phyloP scores from a whole-genome alignment of 78 protist genomes.

The Dictyostelium brefeldianum region DNA sequence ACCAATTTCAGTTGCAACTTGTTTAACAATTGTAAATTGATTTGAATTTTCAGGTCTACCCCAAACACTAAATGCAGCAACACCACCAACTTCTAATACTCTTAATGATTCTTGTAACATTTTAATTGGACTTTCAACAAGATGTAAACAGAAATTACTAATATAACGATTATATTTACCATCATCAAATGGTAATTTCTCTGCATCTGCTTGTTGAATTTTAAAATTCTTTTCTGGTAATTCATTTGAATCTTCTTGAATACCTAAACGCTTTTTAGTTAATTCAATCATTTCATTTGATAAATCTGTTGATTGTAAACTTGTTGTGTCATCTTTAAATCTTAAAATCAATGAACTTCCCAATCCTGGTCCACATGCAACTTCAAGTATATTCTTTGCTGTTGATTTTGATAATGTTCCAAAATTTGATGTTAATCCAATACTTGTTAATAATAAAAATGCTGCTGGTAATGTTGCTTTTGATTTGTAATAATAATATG shows the following conservation, averaged over 20 bases:
- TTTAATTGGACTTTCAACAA: slow-evolving; percentile 34
- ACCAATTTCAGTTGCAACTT: slow-evolving; percentile 1
- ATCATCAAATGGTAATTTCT: slow-evolving; percentile 39
- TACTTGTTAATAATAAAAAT: slow-evolving; percentile 9
- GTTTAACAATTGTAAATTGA: slow-evolving; percentile 36
- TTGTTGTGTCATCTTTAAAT: background rate
- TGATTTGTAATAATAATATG: too few species aligned
- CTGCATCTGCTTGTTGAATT: slow-evolving; percentile 26
- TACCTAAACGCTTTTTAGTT: background rate
- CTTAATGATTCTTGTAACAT: slow-evolving; percentile 36
- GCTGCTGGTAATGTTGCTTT: slow-evolving; percentile 15
- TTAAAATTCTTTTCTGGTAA: background rate
- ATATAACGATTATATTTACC: slow-evolving; percentile 36
- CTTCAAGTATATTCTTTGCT: slow-evolving; percentile 22
- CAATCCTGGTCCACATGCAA: slow-evolving; percentile 73
- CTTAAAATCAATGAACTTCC: slow-evolving; percentile 1
- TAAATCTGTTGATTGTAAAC: background rate
- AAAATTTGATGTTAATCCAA: background rate
- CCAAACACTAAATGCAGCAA: slow-evolving; percentile 71
- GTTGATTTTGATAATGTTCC: background rate
- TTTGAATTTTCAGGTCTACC: slow-evolving; percentile 63
- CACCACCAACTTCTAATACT: slow-evolving; percentile 65
- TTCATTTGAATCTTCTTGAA: background rate
- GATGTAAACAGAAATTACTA: slow-evolving; percentile 55
- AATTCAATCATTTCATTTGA: slow-evolving; percentile 45